These are phyloP conservation scores for Aspergillus nidulans DNA, from an alignment of 495 filamentous ascomycete species.

Conservation along the genomic window DNA sequence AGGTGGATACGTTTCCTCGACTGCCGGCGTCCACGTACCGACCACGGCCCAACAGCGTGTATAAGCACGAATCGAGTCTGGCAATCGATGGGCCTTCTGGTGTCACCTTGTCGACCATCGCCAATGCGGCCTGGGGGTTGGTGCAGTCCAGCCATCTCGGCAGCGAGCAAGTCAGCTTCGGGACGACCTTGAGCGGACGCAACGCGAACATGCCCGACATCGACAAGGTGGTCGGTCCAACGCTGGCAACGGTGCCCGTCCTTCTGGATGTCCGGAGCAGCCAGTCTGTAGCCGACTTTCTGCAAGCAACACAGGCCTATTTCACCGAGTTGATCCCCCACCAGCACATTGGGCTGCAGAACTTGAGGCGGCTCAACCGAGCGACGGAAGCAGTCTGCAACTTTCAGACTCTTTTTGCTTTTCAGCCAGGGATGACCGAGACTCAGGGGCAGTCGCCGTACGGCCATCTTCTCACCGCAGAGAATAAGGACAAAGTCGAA, in stretches of 20 bases:
- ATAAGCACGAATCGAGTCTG: neutral
- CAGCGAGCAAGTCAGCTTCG: conserved; percentile 26
- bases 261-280: conserved; percentile 9
- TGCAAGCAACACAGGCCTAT: conserved; percentile 16
- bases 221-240: conserved; percentile 33
- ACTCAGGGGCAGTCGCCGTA: neutral
- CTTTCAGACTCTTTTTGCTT: neutral
- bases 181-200: conserved; percentile 28
- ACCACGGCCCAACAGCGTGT: neutral
- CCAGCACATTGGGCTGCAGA: conserved; percentile 33
- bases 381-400: neutral
- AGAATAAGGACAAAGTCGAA: neutral
- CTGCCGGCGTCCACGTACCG: neutral
- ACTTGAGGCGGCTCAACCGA: neutral
- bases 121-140: conserved; percentile 29
- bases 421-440: neutral
- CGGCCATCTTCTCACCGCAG: neutral
- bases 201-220: conserved; percentile 27
- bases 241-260: conserved; percentile 45
- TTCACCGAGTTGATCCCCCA: conserved; percentile 28
- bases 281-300: neutral
- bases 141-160: conserved; percentile 24
- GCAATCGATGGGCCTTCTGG: neutral
- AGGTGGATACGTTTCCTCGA: neutral
- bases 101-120: neutral